Base-by-base conservation (phyloP, 1,284 basidiomycete species). In the Puccinia coronata region DNA sequence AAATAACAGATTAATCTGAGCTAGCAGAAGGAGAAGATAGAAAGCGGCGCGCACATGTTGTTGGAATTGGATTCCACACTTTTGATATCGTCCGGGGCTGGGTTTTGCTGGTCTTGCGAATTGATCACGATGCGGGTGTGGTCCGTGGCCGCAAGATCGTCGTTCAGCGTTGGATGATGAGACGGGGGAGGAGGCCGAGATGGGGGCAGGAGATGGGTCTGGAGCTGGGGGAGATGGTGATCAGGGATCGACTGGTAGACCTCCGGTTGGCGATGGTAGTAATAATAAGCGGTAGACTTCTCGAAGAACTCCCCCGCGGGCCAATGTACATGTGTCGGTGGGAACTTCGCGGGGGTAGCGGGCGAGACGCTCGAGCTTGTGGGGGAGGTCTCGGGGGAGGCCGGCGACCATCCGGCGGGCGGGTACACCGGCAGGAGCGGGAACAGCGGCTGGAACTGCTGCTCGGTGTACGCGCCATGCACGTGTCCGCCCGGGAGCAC, bases 391-490 rank as follows among this genome's bases (percentile, higher is more conserved):
- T 57, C 55, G 14, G 61, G 39, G 34, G 5, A 4, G 4, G 61
- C 23, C 28, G 61, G 65, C 18, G 12, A 67, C 67, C 67, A 69
- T 28, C 67, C 41, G 47, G n/a, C 41, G 20, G 67, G 47, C 1
- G 41, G 67, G 49, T 28, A 69, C 9, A 69, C 36, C 9, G 67
- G 67, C 8, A 69, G 47, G 6, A 69, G 67, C 14, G 67, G 67
- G 25, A 69, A 69, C 25, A 69, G n/a, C 6, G 67, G 67, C 28
- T 47, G 39, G 28, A 69, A 39, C 11, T 23, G n/a, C 5, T 39
- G 11, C 41, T 47, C 28, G 16, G 2, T 18, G 28, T 47, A 41
- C 2, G 65, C 61, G 5, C 11, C 14, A 4, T 18, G 34, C 41
- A 39, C 25, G 18, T 34, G 39, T 1, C 31, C 55, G 18, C 55